phyloP scores from a whole-genome alignment of 1,139 yeast genomes.

The Taiozyma sp. region DNA sequence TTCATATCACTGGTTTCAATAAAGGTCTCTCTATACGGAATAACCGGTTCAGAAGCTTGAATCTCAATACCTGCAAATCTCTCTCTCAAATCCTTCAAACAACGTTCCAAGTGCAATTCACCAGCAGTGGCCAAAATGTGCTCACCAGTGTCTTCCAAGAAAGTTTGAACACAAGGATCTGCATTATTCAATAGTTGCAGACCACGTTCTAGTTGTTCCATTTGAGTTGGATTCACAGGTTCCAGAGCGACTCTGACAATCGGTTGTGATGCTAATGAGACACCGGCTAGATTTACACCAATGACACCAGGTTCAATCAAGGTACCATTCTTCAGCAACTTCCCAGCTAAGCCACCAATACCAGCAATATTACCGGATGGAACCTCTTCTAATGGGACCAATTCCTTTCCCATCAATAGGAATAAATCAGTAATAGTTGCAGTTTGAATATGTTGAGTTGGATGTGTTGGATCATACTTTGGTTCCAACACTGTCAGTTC shows the following conservation, averaged over 20 bases:
- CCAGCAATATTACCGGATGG: conserved; percentile 98
- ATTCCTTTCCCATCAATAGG: conserved; percentile 88
- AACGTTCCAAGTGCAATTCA: conserved; percentile 86
- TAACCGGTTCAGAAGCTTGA: conserved; percentile 84
- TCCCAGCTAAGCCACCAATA: conserved; percentile 83
- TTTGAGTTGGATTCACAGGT: conserved; percentile 79
- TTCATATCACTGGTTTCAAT: conserved; percentile 41
- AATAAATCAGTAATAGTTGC: conserved; percentile 62
- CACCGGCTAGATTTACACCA: conserved; percentile 69
- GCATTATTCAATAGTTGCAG: conserved; percentile 75
- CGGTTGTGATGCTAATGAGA: conserved; percentile 66
- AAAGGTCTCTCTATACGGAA: conserved; percentile 90
- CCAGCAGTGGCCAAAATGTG: conserved; percentile 94
- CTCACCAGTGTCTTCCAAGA: conserved; percentile 84
- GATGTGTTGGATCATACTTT: conserved; percentile 69
- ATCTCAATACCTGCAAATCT: conserved; percentile 92
- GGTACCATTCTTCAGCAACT: conserved; percentile 83
- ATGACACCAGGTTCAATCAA: conserved; percentile 42
- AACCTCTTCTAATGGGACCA: conserved; percentile 68
- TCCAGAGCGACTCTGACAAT: conserved; percentile 93
- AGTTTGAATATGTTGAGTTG: conserved; percentile 50
- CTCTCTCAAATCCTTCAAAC: conserved; percentile 81
- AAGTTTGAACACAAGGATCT: conserved; percentile 89
- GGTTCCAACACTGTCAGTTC: conserved; percentile 76
- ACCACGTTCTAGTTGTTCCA: conserved; percentile 73